Evolutionary conservation across 805 yeast species (phyloP).

Genomic region (Ogataea naganishii): DNA sequence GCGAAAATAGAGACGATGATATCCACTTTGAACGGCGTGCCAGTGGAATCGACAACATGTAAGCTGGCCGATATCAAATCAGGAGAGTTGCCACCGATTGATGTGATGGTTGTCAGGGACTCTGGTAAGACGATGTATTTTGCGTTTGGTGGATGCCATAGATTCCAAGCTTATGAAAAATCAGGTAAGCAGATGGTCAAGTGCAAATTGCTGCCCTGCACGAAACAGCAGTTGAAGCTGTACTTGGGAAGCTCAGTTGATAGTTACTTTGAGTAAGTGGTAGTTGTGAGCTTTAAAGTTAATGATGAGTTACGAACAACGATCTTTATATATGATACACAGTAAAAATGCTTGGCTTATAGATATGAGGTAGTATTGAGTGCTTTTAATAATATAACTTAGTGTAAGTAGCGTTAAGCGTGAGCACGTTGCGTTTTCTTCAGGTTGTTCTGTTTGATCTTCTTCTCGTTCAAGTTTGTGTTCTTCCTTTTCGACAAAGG

Average conservation of each 20-base stretch:
- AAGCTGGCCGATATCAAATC: constrained; percentile 34
- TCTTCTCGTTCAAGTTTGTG: constrained; percentile 6
- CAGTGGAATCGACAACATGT: constrained; percentile 57
- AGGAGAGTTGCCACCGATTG: constrained; percentile 78
- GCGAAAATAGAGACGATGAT: constrained; percentile 75
- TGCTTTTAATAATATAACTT: constrained; percentile 1
- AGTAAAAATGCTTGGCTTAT: background rate
- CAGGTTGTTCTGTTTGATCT: constrained; percentile 8
- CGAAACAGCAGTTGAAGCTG: constrained; percentile 54
- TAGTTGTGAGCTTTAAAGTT: too few species aligned
- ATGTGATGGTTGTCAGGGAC: constrained; percentile 61
- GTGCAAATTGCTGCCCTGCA: constrained; percentile 69
- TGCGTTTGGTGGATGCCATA: constrained; percentile 88
- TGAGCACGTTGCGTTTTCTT: constrained; percentile 1
- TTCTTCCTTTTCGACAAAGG: constrained; percentile 8
- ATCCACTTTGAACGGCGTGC: constrained; percentile 54
- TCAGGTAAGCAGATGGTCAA: constrained; percentile 44
- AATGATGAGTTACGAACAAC: too few species aligned
- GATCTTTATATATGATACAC: background rate
- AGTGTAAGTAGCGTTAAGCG: too few species aligned
- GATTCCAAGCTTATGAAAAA: constrained; percentile 79
- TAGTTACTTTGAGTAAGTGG: constrained; percentile 33
- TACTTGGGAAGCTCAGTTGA: constrained; percentile 69
- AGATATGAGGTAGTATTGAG: constrained; percentile 2
- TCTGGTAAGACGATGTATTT: constrained; percentile 56